phyloP scores from a whole-genome alignment of 2,329 filamentous ascomycete genomes.

The Fusarium dimerum region DNA sequence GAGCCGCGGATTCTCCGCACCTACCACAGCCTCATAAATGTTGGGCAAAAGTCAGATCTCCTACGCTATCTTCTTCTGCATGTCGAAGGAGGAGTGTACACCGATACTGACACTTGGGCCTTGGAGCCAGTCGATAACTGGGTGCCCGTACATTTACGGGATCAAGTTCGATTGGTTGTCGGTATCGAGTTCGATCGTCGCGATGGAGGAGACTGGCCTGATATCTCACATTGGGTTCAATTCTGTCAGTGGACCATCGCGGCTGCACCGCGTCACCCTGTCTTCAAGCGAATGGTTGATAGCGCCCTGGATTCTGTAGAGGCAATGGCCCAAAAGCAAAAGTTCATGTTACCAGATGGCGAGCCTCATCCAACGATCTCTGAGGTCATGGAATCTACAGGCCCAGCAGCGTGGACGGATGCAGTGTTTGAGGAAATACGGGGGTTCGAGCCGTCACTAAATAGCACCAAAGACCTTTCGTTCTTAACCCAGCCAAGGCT shows the following conservation, averaged over 20 bases:
- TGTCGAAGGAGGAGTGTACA: slow-evolving; percentile 47
- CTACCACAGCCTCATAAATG: slow-evolving; percentile 27
- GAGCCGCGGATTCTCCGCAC: slow-evolving; percentile 16
- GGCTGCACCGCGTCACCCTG: slow-evolving; percentile 33
- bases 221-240: slow-evolving; percentile 32
- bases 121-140: slow-evolving; percentile 48
- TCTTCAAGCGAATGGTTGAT: slow-evolving; percentile 28
- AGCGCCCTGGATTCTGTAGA: slow-evolving; percentile 24
- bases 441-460: slow-evolving; percentile 8
- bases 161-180: slow-evolving; percentile 25
- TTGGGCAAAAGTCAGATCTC: slow-evolving; percentile 33
- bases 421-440: slow-evolving; percentile 13
- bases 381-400: slow-evolving; percentile 16
- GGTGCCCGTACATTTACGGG: slow-evolving; percentile 21
- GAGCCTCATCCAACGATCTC: background rate
- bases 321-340: slow-evolving; percentile 10
- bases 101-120: slow-evolving; percentile 61
- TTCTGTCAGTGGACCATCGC: slow-evolving; percentile 41
- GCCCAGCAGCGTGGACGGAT: slow-evolving; percentile 15
- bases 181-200: slow-evolving; percentile 36
- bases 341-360: background rate
- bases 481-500: background rate
- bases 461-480: slow-evolving; percentile 7
- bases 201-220: slow-evolving; percentile 27
- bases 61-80: slow-evolving; percentile 31